A percentile compares a stretch with the other conserved stretches of the same genome.
Conservation (phyloP, 2,329 filamentous ascomycete species). For the Arthrobotrys pseudoclavata region DNA sequence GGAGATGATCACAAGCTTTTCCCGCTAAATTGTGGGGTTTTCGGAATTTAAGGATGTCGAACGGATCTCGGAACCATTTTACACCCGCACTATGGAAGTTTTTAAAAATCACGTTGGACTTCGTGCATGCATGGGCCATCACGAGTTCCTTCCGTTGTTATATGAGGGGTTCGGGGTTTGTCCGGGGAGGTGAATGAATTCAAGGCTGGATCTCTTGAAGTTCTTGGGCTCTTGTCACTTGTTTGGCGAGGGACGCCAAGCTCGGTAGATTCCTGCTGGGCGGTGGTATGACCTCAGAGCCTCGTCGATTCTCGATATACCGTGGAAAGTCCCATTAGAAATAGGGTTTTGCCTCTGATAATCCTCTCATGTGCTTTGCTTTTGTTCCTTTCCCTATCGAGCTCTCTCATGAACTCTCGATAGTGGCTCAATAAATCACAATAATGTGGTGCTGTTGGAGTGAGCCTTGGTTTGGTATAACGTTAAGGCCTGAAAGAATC, state of each 20-base stretch:
- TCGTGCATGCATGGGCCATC: conserved; percentile 24
- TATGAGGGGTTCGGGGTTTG: conserved; percentile 17
- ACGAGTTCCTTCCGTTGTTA: conserved; percentile 38
- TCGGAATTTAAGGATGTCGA: conserved; percentile 52
- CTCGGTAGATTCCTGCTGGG: conserved; percentile 37
- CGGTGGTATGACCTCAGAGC: conserved; percentile 53
- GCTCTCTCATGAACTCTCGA: conserved; percentile 2
- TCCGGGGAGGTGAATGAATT: conserved; percentile 8
- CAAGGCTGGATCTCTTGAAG: conserved; percentile 8
- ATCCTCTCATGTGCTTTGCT: not conserved
- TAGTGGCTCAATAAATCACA: not conserved
- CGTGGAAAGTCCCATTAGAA: not conserved
- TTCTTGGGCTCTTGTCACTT: conserved; percentile 13
- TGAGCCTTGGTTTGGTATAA: not conserved
- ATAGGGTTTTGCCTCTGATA: conserved; percentile 29
- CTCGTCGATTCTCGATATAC: conserved; percentile 24
- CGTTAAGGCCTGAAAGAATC: conserved; percentile 13
- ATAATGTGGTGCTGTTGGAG: not conserved
- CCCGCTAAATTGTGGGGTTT: conserved; percentile 37
- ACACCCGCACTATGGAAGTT: conserved; percentile 11
- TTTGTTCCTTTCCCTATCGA: not conserved
- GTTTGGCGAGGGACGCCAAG: conserved; percentile 25
- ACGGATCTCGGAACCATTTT: conserved; percentile 58
- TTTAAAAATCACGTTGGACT: conserved; percentile 38
- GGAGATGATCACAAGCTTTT: conserved; percentile 52